Percentiles rank a stretch among this genome's conserved stretches.
Conservation (phyloP, 2,329 filamentous ascomycete species). For the Cryphonectria carpinicola region DNA sequence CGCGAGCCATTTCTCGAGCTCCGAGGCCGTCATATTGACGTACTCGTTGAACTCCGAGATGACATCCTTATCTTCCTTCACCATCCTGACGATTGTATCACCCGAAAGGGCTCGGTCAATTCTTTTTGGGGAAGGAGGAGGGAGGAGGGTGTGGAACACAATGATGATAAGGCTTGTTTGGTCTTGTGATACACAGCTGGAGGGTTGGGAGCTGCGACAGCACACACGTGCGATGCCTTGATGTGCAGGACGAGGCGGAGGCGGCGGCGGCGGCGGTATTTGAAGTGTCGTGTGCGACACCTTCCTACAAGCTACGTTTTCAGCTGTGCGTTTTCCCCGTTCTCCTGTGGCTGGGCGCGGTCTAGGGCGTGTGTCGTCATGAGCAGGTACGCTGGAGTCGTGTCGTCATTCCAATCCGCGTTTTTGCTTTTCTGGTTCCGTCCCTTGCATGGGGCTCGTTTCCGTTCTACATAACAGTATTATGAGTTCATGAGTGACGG, state of each 20-base stretch:
- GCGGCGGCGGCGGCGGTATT: background rate
- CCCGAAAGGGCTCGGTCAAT: background rate
- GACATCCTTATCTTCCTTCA: slow-evolving; percentile 38
- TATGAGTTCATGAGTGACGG: too few species aligned
- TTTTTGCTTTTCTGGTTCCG: slow-evolving; percentile 1
- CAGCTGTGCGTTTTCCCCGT: background rate
- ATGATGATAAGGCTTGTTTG: too few species aligned
- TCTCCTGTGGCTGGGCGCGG: slow-evolving; percentile 7
- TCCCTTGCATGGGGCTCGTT: background rate
- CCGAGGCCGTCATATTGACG: slow-evolving; percentile 66
- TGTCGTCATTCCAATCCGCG: slow-evolving; percentile 25
- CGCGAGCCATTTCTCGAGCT: slow-evolving; percentile 65
- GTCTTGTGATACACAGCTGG: background rate
- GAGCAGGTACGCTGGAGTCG: slow-evolving; percentile 20
- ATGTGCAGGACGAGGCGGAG: background rate
- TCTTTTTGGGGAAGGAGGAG: background rate
- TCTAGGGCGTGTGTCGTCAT: slow-evolving; percentile 25
- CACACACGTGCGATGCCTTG: background rate
- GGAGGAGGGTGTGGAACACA: too few species aligned
- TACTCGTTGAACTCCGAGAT: slow-evolving; percentile 66
- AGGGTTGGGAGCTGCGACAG: background rate
- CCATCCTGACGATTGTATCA: slow-evolving; percentile 16
- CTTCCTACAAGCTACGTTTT: background rate
- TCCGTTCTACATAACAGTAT: background rate
- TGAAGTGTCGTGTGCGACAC: background rate